Percentiles rank a stretch among this genome's conserved stretches.
Conservation (phyloP, 352 stramenopile genomes). For the Phytophthora citricola region DNA sequence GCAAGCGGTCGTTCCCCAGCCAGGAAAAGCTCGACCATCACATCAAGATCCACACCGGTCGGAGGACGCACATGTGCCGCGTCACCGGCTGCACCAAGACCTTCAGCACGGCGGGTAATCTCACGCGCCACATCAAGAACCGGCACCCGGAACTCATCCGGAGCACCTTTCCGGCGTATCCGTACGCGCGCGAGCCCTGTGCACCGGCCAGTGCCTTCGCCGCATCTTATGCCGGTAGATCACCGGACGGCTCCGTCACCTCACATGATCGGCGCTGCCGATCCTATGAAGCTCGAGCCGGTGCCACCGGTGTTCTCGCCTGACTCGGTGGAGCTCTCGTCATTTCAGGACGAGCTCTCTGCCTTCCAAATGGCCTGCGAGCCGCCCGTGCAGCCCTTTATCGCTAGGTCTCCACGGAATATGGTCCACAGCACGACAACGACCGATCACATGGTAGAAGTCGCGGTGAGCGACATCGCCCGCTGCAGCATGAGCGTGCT, state of each 20-base stretch:
- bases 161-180: slow-evolving; percentile 20
- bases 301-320: slow-evolving; percentile 26
- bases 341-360: slow-evolving; percentile 34
- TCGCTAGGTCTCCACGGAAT: slow-evolving; percentile 8
- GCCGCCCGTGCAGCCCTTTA: slow-evolving; percentile 8
- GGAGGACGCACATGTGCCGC: slow-evolving; percentile 51
- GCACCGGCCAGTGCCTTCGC: slow-evolving; percentile 14
- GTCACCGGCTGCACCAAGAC: slow-evolving; percentile 53
- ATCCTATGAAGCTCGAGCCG: slow-evolving; percentile 29
- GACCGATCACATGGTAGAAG: slow-evolving; percentile 17
- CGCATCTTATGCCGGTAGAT: not conserved
- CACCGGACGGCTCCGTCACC: slow-evolving; percentile 6
- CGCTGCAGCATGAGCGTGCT: slow-evolving; percentile 52
- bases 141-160: slow-evolving; percentile 46
- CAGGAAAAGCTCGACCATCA: slow-evolving; percentile 56
- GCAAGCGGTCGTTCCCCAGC: slow-evolving; percentile 48
- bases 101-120: slow-evolving; percentile 65
- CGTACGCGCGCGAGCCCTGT: slow-evolving; percentile 12
- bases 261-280: slow-evolving; percentile 1
- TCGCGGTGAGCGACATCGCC: slow-evolving; percentile 26
- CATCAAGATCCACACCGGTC: slow-evolving; percentile 60
- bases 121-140: slow-evolving; percentile 63
- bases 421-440: not conserved
- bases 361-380: slow-evolving; percentile 35
- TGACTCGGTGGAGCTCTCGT: slow-evolving; percentile 34